Conservation (phyloP, 2,329 filamentous ascomycete species). For the Monilinia fructicola region DNA sequence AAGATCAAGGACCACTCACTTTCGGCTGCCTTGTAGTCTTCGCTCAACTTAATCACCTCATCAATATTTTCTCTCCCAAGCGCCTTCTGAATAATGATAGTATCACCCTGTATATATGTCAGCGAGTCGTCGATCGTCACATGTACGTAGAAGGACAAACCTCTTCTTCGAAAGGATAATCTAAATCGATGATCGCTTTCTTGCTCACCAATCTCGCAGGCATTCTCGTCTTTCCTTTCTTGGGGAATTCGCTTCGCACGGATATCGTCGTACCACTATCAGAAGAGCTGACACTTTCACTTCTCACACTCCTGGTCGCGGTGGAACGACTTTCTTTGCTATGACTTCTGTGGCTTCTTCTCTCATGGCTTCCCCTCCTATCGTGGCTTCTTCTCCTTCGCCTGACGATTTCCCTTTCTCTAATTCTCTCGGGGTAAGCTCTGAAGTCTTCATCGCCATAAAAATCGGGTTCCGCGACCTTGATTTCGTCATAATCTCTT, state of each 20-base stretch:
- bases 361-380: slow-evolving; percentile 37
- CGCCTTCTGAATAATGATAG: slow-evolving; percentile 78
- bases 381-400: slow-evolving; percentile 43
- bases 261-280: slow-evolving; percentile 46
- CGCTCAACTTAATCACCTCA: slow-evolving; percentile 79
- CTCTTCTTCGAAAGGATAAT: slow-evolving; percentile 85
- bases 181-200: slow-evolving; percentile 76
- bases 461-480: slow-evolving; percentile 63
- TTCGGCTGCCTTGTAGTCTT: slow-evolving; percentile 62
- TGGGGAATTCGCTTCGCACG: slow-evolving; percentile 65
- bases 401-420: slow-evolving; percentile 61
- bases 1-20: slow-evolving; percentile 44
- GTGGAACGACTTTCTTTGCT: slow-evolving; percentile 37
- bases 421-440: slow-evolving; percentile 57
- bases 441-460: slow-evolving; percentile 73
- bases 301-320: slow-evolving; percentile 34
- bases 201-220: slow-evolving; percentile 77
- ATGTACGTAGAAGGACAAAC: slow-evolving; percentile 48
- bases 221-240: slow-evolving; percentile 87
- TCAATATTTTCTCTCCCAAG: slow-evolving; percentile 90
- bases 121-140: slow-evolving; percentile 32
- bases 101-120: slow-evolving; percentile 62
- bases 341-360: slow-evolving; percentile 30
- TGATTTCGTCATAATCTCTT: slow-evolving; percentile 64
- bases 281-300: slow-evolving; percentile 48